Evolutionary conservation across 352 stramenopile genomes (phyloP), one percentile per base, ranked within the genome.

Genomic region (Globisporangium splendens): DNA sequence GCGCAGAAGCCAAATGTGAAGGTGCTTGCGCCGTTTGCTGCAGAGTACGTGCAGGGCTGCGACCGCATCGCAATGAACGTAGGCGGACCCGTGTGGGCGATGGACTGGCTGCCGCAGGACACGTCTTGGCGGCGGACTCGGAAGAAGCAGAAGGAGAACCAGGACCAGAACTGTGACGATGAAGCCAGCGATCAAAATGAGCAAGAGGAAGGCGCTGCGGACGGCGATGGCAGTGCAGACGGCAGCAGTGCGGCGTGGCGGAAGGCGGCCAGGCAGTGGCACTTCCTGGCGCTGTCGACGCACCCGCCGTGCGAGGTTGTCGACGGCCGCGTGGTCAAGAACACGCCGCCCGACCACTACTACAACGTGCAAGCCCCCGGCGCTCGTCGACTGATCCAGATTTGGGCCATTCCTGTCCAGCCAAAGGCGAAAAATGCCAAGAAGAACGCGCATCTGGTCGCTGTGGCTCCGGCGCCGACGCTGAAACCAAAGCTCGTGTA

Each of bases 41-140:
- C 78, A 63, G 71, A 68, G 47, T 56, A 47, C 17, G 17, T 91
- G 15, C 43, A 46, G 18, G 50, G 11, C 1, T 17, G 58, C 12
- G 61, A 72, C 7, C 68, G 70, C 58, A 78, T 82, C 59, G 82
- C 62, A 17, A 38, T 91, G 15, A 91, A 93, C 54, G 79, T 76
- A 0, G 83, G 83, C 20, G 83, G 83, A 18, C 83, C 83, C 2
- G 75, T 93, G 39, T 91, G 81, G 81, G 83, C 83, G 11, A 91
- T 93, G 76, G 83, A 91, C 46, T 93, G 83, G 83, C 50, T 91
- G 42, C 78, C 73, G 12, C 53, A 58, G 11, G 64, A 54, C 42
- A 55, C 1, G 13, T 6, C 28, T 11, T 18, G 52, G 13, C 41
- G 46, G 13, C 46, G 46, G 22, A 46, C 42, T 21, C 59, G 46